phyloP scores from a whole-genome alignment of 176 grass and related monocot species.

The Thalia dealbata region DNA sequence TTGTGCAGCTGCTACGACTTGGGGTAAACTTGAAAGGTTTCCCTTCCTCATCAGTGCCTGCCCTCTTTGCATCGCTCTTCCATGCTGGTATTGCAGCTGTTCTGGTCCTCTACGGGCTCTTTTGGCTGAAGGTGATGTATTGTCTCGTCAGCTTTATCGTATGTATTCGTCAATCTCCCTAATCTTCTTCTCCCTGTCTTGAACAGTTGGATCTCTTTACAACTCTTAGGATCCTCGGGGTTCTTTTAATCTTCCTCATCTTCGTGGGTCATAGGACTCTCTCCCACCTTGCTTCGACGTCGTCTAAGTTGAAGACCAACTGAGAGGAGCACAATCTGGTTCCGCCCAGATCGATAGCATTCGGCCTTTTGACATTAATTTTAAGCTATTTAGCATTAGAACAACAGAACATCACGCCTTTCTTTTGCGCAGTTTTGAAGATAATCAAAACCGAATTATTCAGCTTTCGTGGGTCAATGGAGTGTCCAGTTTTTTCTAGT shows the following conservation, averaged over 20 bases:
- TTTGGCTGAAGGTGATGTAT: conserved; percentile 74
- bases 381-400: no score
- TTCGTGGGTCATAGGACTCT: conserved; percentile 77
- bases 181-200: conserved; percentile 6
- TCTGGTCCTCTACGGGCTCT: conserved; percentile 80
- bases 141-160: background rate
- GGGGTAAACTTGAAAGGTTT: conserved; percentile 91
- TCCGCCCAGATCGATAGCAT: no score
- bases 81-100: conserved; percentile 70
- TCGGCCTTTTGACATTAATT: no score
- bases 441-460: no score
- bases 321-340: conserved; percentile 28
- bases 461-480: no score
- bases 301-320: conserved; percentile 71
- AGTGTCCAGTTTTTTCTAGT: no score
- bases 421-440: no score
- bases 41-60: conserved; percentile 45
- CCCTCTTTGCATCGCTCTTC: conserved; percentile 59
- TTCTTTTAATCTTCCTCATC: conserved; percentile 52
- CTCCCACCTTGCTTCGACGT: conserved; percentile 40
- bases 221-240: conserved; percentile 62
- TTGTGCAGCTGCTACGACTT: conserved; percentile 43
- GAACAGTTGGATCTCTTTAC: conserved; percentile 93
- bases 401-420: no score
- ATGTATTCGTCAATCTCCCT: background rate